These are phyloP conservation scores for Athelia sp. DNA, from an alignment of 1,284 basidiomycete species.

Conservation along the genomic window DNA sequence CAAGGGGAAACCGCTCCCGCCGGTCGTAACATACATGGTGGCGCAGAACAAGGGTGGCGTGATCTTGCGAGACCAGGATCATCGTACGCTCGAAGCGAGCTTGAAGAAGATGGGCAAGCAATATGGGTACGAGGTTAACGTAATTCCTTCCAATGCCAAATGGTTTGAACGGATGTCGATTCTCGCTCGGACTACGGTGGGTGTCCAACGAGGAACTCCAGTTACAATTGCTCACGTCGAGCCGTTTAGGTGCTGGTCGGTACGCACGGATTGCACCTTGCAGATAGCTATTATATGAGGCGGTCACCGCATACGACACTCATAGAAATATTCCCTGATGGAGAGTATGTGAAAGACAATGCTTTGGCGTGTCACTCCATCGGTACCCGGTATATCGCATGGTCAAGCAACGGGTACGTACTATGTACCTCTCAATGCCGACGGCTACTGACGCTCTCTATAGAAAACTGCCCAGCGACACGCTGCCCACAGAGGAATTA, in stretches of 20 bases:
- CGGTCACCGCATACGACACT: constrained; percentile 51
- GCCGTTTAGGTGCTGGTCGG: constrained; percentile 27
- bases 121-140: constrained; percentile 61
- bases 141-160: constrained; percentile 52
- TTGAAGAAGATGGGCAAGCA: constrained; percentile 49
- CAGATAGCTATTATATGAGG: constrained; percentile 71
- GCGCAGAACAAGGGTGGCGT: constrained; percentile 50
- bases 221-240: no score
- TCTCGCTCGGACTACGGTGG: constrained; percentile 67
- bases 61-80: constrained; percentile 41
- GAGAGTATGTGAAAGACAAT: constrained; percentile 69
- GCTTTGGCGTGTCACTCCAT: constrained; percentile 59
- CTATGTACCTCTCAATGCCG: constrained; percentile 3
- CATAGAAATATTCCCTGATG: constrained; percentile 78
- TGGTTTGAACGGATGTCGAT: constrained; percentile 63
- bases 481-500: neutral
- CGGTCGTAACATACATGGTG: constrained; percentile 71
- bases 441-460: neutral
- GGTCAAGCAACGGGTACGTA: constrained; percentile 60
- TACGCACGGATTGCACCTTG: constrained; percentile 66
- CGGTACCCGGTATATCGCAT: constrained; percentile 71
- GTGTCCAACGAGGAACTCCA: no score
- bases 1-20: constrained; percentile 20
- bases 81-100: constrained; percentile 44
- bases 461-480: neutral